Percentiles rank a stretch among this genome's conserved stretches.
phyloP scores from a whole-genome alignment of 2,329 filamentous ascomycete species.

The Xylariaceae sp. region DNA sequence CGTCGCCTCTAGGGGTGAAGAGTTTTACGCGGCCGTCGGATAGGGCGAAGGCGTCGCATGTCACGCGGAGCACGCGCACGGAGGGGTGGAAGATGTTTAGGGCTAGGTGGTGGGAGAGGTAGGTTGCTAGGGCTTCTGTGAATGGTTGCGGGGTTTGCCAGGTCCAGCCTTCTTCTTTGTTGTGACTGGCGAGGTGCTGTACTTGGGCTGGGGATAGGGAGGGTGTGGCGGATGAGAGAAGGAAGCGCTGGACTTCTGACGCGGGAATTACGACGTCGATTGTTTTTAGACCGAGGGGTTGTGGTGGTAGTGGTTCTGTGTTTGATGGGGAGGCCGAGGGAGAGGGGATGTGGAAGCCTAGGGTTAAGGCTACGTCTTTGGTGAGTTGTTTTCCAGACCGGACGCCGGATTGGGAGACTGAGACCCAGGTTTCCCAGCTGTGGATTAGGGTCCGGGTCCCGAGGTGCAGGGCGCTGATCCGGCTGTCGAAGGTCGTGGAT shows the following conservation, averaged over 20 bases:
- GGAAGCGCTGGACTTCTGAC: constrained; percentile 44
- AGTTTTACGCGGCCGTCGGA: constrained; percentile 51
- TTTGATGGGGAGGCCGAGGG: constrained; percentile 8
- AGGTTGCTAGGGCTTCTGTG: constrained; percentile 45
- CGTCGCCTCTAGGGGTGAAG: constrained; percentile 23
- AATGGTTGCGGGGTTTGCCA: constrained; percentile 46
- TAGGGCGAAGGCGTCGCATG: constrained; percentile 53
- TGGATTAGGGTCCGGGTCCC: constrained; percentile 47
- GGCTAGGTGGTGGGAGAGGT: constrained; percentile 50
- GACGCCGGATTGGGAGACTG: constrained; percentile 36
- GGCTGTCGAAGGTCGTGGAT: constrained; percentile 52
- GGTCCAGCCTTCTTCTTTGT: constrained; percentile 50
- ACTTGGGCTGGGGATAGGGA: constrained; percentile 10
- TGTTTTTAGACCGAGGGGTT: constrained; percentile 34
- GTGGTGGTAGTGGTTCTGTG: not conserved
- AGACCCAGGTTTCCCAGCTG: constrained; percentile 48
- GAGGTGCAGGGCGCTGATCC: constrained; percentile 46
- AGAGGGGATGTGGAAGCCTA: constrained; percentile 47
- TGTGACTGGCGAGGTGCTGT: constrained; percentile 40
- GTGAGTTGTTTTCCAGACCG: constrained; percentile 30
- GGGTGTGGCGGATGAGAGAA: constrained; percentile 35
- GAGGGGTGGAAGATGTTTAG: constrained; percentile 53
- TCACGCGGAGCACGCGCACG: constrained; percentile 50
- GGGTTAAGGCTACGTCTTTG: constrained; percentile 47
- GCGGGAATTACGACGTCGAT: constrained; percentile 51